Conservation (phyloP, 495 filamentous ascomycete species). For the Hypoxylon fuscum region DNA sequence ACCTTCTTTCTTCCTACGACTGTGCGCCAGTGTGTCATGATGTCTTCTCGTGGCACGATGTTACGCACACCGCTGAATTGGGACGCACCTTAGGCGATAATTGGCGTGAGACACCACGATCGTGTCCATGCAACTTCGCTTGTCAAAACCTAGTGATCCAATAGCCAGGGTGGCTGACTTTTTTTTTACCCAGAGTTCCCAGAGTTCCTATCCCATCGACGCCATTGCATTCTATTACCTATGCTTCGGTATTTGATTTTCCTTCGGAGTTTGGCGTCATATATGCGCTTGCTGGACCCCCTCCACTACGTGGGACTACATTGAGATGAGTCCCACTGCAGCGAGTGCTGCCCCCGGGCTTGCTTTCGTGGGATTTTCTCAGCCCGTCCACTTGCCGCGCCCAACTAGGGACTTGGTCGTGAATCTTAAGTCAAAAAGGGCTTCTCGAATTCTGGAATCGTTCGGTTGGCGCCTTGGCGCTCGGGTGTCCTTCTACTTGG, state of each 20-base stretch:
- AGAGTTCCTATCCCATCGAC: neutral
- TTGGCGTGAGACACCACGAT: conserved; percentile 24
- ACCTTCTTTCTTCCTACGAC: neutral
- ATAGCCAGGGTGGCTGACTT: conserved; percentile 36
- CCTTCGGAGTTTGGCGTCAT: conserved; percentile 35
- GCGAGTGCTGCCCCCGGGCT: neutral
- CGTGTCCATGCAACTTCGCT: conserved; percentile 47
- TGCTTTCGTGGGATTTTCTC: conserved; percentile 15
- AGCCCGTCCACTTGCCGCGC: conserved; percentile 33
- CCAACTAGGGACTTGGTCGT: conserved; percentile 18
- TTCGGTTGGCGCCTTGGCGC: conserved; percentile 39
- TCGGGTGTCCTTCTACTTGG: conserved; percentile 25
- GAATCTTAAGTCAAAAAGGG: conserved; percentile 9
- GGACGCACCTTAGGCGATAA: conserved; percentile 14
- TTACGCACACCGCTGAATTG: conserved; percentile 39
- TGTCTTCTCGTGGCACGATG: conserved; percentile 25
- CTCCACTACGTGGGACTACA: conserved; percentile 15
- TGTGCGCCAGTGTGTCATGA: no score
- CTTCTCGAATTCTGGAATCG: conserved; percentile 33
- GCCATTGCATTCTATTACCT: conserved; percentile 10
- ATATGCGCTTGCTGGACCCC: conserved; percentile 13
- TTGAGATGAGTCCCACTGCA: conserved; percentile 33
- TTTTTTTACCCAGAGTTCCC: conserved; percentile 27
- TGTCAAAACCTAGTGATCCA: conserved; percentile 43
- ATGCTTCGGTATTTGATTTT: conserved; percentile 20